Conservation (phyloP, 768 basidiomycete species). For the Auricularia auricula-judae region DNA sequence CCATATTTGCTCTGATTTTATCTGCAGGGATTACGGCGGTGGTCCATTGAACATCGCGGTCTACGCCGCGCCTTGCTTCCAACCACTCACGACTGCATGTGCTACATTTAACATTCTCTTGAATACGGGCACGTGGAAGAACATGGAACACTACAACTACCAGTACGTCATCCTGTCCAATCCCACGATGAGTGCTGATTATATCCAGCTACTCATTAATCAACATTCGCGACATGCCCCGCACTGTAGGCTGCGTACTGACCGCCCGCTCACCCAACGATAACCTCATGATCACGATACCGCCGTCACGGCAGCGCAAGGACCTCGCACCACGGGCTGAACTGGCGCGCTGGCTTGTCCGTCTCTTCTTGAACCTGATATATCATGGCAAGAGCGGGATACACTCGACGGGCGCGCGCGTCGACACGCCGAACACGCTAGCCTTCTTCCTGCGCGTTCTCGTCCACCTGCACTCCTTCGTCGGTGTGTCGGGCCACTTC, state of each 20-base stretch:
- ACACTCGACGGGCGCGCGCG: conserved; percentile 16
- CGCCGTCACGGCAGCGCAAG: background rate
- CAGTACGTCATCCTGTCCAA: conserved; percentile 12
- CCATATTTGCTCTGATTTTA: background rate
- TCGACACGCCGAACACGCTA: conserved; percentile 21
- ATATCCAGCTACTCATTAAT: conserved; percentile 19
- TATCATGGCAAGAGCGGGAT: conserved; percentile 15
- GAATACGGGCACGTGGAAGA: conserved; percentile 19
- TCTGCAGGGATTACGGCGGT: conserved; percentile 21
- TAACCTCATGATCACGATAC: conserved; percentile 12
- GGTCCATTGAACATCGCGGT: conserved; percentile 19
- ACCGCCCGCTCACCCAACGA: conserved; percentile 10
- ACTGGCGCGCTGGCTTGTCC: conserved; percentile 23
- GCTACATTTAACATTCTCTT: conserved; percentile 20
- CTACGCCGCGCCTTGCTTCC: conserved; percentile 18
- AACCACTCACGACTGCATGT: conserved; percentile 14
- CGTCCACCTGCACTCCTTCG: conserved; percentile 18
- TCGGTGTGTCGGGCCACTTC: conserved; percentile 28
- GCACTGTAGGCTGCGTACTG: conserved; percentile 19
- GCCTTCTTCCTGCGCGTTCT: conserved; percentile 23
- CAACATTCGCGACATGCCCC: conserved; percentile 18
- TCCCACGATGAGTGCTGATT: background rate
- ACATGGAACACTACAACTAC: conserved; percentile 20
- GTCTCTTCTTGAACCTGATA: conserved; percentile 22
- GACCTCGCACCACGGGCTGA: conserved; percentile 15